Base-by-base conservation (phyloP, 441 rosid species). In the Pelargonium myrrhifolium region DNA sequence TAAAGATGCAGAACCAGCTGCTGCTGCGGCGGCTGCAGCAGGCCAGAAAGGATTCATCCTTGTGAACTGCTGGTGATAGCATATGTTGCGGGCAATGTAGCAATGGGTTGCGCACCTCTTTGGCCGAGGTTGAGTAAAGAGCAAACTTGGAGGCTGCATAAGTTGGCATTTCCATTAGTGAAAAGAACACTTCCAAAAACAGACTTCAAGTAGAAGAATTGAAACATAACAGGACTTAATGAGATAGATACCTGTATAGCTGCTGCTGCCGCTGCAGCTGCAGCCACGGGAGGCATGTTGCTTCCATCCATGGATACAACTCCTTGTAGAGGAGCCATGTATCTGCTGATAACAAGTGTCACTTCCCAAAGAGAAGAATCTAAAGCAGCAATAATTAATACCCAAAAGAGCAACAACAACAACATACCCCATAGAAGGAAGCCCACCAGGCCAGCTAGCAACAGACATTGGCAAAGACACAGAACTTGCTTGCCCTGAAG, bases 1-100 rank as follows among this genome's bases (percentile, higher is more conserved):
- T 6, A 84, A 80, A 60, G 96, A 84, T 65, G 92, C 85, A 43
- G 98, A 84, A 35, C 89, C 87, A 0, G 94, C 43, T 4, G 26
- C 26, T 24, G 26, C 26, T 24, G 26, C 26, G 26, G 26, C 85
- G n/a, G n/a, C n/a, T 6, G 92, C 86, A 0, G 98, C 85, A 1
- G 94, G 85, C 99, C 99, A 94, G 85, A 84, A 94, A 26, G 89
- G 86, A 82, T 88, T 91, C 81, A 94, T 86, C 82, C 88, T 88
- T 5, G 85, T 67, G 49, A 87, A 76, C 74, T 92, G 99, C 81
- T 88, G 97, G 71, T 86, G 86, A 64, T 70, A 82, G 31, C 68
- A 84, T 69, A 94, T 89, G 69, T 80, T 94, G 61, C 93, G 79
- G 22, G 99, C 98, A 69, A 94, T 87, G 70, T 92, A 92, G 79